These are phyloP conservation scores for Gomphus bonarii DNA, from an alignment of 1,284 basidiomycete genomes.

Conservation along the genomic window DNA sequence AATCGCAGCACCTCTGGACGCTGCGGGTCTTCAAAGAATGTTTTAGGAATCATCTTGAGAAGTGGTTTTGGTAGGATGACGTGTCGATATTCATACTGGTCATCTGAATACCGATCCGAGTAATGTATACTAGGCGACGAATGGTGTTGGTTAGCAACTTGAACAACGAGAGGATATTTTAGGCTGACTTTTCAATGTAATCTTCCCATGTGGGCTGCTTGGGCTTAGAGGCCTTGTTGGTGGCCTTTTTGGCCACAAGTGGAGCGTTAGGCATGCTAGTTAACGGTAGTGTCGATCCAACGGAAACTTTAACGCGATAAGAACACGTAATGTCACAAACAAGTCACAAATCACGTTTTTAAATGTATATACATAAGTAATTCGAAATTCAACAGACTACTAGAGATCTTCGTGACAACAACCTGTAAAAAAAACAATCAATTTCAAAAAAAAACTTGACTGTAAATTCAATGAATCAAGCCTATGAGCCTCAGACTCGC, in stretches of 20 bases:
- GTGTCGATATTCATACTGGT: slow-evolving; percentile 82
- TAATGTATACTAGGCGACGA: slow-evolving; percentile 69
- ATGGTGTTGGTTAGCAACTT: slow-evolving; percentile 18
- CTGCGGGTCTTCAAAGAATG: slow-evolving; percentile 37
- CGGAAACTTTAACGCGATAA: background rate
- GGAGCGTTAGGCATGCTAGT: background rate
- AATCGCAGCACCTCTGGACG: slow-evolving; percentile 67
- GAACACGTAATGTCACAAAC: background rate
- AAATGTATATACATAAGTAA: too few relatives aligned
- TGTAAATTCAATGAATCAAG: background rate
- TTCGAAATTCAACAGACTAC: too few relatives aligned
- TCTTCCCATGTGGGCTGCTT: slow-evolving; percentile 19
- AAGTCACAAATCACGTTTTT: background rate
- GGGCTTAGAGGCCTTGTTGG: background rate
- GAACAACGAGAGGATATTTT: slow-evolving; percentile 7
- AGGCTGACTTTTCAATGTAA: slow-evolving; percentile 43
- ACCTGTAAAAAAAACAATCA: background rate
- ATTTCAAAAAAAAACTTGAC: background rate
- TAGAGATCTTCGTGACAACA: background rate
- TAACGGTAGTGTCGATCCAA: background rate
- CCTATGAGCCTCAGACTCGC: slow-evolving; percentile 64
- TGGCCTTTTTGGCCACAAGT: background rate
- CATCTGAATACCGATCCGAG: slow-evolving; percentile 76
- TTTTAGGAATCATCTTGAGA: slow-evolving; percentile 79
- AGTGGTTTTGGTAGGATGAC: slow-evolving; percentile 87